Evolutionary conservation across 208 protist genomes (phyloP).

Genomic region (Leishmania lainsoni): DNA sequence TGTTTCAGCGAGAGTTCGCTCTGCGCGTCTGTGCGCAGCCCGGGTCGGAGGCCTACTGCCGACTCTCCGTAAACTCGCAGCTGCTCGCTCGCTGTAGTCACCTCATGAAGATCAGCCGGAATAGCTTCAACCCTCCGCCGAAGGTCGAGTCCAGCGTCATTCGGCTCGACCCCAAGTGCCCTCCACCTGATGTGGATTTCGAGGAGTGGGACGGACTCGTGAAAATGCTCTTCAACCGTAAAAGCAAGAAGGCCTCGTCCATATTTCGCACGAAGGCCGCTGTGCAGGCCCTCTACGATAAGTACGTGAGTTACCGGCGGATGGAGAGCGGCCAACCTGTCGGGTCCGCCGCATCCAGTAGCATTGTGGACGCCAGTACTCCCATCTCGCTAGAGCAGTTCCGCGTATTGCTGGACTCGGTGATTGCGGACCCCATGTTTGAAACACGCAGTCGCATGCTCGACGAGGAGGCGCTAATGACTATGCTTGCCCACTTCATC

Average conservation of each 20-base stretch:
- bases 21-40: slow-evolving; percentile 98
- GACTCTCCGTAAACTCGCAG: slow-evolving; percentile 99
- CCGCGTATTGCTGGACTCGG: slow-evolving; percentile 63
- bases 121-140: slow-evolving; percentile 99
- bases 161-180: slow-evolving; percentile 97
- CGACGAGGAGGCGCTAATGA: slow-evolving; percentile 82
- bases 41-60: slow-evolving; percentile 97
- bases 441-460: slow-evolving; percentile 66
- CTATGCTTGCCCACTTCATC: slow-evolving; percentile 80
- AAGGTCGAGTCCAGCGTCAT: slow-evolving; percentile 99
- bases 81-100: slow-evolving; percentile 97
- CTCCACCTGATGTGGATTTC: slow-evolving; percentile 98
- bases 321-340: slow-evolving; percentile 65
- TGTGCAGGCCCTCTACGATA: slow-evolving; percentile 70
- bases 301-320: slow-evolving; percentile 84
- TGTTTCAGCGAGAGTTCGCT: slow-evolving; percentile 99
- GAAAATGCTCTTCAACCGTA: slow-evolving; percentile 98
- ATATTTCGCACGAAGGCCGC: slow-evolving; percentile 95
- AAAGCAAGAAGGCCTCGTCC: slow-evolving; percentile 99
- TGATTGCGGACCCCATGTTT: slow-evolving; percentile 83
- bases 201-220: slow-evolving; percentile 99
- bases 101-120: slow-evolving; percentile 99
- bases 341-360: slow-evolving; percentile 5
- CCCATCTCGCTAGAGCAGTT: slow-evolving; percentile 60
- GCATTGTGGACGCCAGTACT: not conserved